Conservation (phyloP, 1,284 basidiomycete genomes). For the Austroboletus rostrupii region DNA sequence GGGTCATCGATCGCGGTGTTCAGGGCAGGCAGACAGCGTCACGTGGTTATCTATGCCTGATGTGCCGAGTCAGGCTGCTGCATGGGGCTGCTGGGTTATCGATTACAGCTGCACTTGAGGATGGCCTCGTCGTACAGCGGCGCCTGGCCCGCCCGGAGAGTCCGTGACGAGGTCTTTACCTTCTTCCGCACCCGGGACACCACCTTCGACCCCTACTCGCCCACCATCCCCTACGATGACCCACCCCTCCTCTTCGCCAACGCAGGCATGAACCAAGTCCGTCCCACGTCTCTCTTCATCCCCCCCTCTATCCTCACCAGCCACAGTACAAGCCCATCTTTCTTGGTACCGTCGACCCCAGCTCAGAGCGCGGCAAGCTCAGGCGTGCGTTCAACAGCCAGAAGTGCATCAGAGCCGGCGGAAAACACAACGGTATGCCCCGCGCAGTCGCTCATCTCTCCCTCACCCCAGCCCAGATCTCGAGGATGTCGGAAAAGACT, state of each 20-base stretch:
- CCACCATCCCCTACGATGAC: constrained; percentile 95
- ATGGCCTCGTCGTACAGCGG: constrained; percentile 31
- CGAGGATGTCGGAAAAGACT: constrained; percentile 98
- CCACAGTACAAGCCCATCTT: constrained; percentile 92
- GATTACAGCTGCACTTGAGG: constrained; percentile 18
- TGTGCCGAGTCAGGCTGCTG: constrained; percentile 22
- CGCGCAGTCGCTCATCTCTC: neutral
- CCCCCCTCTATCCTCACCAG: constrained; percentile 9
- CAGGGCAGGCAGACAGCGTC: constrained; percentile 27
- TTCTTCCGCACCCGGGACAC: constrained; percentile 81
- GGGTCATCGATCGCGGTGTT: constrained; percentile 32
- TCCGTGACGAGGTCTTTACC: constrained; percentile 74
- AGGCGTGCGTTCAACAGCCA: constrained; percentile 94
- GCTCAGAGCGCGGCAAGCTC: constrained; percentile 83
- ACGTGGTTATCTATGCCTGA: too few relatives aligned
- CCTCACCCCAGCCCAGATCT: constrained; percentile 57
- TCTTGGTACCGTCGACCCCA: constrained; percentile 92
- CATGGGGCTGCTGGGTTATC: constrained; percentile 17
- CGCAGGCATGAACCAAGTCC: constrained; percentile 92
- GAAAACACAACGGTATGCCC: constrained; percentile 90
- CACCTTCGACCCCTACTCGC: constrained; percentile 89
- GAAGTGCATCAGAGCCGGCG: constrained; percentile 97
- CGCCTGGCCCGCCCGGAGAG: constrained; percentile 66
- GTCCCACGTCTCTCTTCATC: constrained; percentile 10
- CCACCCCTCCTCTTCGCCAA: constrained; percentile 97